A percentile compares a stretch with the other conserved stretches of the same genome.
Conservation (phyloP, 2,329 filamentous ascomycete species). For the Ophiosphaerella herpotricha region DNA sequence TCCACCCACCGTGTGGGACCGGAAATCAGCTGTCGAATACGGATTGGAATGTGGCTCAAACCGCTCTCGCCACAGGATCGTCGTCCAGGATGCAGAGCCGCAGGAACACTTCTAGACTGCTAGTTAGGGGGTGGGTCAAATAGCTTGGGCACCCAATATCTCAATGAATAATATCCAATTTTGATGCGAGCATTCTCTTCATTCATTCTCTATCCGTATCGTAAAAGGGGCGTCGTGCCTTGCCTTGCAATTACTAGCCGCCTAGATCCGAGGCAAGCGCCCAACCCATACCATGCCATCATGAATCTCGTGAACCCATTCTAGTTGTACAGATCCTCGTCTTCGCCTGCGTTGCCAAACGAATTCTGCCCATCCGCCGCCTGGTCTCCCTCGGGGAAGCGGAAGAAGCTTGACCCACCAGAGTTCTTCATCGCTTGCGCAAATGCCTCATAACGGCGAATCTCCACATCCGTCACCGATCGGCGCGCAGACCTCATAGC, state of each 20-base stretch:
- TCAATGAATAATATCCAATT: no score
- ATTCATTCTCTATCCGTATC: no score
- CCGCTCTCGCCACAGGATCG: no score
- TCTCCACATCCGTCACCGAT: slow-evolving; percentile 95
- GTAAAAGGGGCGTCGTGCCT: no score
- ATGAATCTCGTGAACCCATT: slow-evolving; percentile 10
- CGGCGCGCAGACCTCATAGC: slow-evolving; percentile 93
- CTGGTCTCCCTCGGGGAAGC: slow-evolving; percentile 71
- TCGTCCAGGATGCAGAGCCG: no score
- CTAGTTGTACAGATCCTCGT: slow-evolving; percentile 97
- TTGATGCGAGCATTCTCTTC: no score
- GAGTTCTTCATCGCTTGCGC: slow-evolving; percentile 99
- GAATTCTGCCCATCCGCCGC: slow-evolving; percentile 54
- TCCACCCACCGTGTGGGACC: no score
- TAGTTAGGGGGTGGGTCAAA: no score
- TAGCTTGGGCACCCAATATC: no score
- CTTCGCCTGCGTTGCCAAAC: slow-evolving; percentile 86
- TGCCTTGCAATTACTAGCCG: slow-evolving; percentile 9
- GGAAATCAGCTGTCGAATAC: no score
- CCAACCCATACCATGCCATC: slow-evolving; percentile 17
- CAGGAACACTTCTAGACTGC: no score
- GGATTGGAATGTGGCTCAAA: no score
- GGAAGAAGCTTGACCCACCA: slow-evolving; percentile 95
- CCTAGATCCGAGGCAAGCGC: slow-evolving; percentile 19
- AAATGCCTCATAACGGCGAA: slow-evolving; percentile 97